Conservation (phyloP, 73 alveolate genomes). For the Tetrahymena borealis region DNA sequence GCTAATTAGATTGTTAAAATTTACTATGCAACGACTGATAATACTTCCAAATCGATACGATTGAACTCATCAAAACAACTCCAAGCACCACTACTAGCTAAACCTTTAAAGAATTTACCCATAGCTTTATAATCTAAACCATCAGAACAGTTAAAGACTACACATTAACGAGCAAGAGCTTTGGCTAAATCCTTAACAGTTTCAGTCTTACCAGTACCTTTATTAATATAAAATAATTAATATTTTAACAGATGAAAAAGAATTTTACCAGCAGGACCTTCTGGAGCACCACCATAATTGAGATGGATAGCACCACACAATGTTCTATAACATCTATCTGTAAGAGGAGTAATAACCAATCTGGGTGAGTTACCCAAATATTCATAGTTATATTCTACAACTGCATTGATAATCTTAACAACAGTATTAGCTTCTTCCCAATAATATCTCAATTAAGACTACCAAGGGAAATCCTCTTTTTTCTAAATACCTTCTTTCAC, state of each 20-base stretch:
- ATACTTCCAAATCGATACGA: constrained; percentile 84
- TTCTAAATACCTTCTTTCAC: constrained; percentile 2
- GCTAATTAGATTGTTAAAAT: constrained; percentile 73
- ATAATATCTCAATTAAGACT: constrained; percentile 64
- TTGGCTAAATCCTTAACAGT: constrained; percentile 96
- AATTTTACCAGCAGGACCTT: constrained; percentile 82
- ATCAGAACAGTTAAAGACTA: constrained; percentile 91
- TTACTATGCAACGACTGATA: constrained; percentile 83
- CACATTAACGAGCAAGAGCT: constrained; percentile 85
- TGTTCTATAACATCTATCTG: constrained; percentile 69
- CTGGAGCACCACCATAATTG: constrained; percentile 77
- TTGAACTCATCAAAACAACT: constrained; percentile 91
- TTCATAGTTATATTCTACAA: constrained; percentile 50
- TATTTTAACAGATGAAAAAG: constrained; percentile 64
- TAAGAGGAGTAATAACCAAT: constrained; percentile 65
- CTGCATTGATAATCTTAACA: constrained; percentile 64
- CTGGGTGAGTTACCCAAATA: constrained; percentile 85
- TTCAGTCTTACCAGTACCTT: constrained; percentile 92
- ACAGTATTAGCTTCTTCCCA: constrained; percentile 35
- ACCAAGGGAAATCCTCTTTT: constrained; percentile 68
- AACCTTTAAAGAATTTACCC: constrained; percentile 97
- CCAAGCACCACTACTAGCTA: constrained; percentile 97
- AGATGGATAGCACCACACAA: constrained; percentile 62
- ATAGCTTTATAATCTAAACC: constrained; percentile 91
- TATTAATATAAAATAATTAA: background rate